These are phyloP conservation scores for Steccherinum ochraceum DNA, from an alignment of 768 basidiomycete species.

Conservation along the genomic window DNA sequence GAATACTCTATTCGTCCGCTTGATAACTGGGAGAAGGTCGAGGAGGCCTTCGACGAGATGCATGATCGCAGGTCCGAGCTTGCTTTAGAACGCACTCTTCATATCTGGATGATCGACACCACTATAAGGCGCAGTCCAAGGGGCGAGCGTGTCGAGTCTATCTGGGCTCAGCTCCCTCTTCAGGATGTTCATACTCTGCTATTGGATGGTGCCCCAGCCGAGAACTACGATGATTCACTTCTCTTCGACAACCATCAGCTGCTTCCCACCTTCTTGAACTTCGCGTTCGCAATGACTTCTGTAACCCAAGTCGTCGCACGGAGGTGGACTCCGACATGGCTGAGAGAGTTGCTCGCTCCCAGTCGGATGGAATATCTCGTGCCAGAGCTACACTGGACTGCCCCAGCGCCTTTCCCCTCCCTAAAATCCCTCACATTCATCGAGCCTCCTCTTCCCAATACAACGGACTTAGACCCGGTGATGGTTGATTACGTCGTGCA, in stretches of 20 bases:
- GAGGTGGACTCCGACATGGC: background rate
- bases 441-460: too few species aligned
- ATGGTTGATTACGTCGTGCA: too few species aligned
- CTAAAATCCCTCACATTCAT: background rate
- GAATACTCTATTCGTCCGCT: background rate
- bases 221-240: background rate
- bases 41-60: background rate
- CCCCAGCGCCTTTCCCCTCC: background rate
- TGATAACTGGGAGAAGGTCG: background rate
- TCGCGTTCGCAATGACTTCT: background rate
- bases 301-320: background rate
- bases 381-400: background rate
- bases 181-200: background rate
- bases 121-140: background rate
- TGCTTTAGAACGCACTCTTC: background rate
- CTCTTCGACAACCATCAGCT: too few species aligned
- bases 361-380: background rate
- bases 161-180: background rate
- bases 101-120: background rate
- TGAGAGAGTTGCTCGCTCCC: background rate
- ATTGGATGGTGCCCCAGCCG: background rate
- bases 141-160: background rate
- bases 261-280: background rate
- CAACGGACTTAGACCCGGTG: too few species aligned
- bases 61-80: background rate